A percentile compares a stretch with the other conserved stretches of the same genome.
Evolutionary conservation across 345 rosid species (phyloP).

Genomic region (Eucalyptus globulus): DNA sequence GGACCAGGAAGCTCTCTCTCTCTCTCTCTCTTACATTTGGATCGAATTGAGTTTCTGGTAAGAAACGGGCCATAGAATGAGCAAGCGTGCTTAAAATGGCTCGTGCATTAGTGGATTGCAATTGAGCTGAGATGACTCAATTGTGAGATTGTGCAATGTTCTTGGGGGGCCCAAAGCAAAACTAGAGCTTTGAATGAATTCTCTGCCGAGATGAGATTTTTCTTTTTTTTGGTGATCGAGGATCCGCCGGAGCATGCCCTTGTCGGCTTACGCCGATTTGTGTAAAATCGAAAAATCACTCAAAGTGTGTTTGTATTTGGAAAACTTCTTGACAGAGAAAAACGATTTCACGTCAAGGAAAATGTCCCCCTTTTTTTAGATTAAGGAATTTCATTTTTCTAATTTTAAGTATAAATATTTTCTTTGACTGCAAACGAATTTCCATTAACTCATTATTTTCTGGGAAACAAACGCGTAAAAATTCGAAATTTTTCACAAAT

Average conservation of each 20-base stretch:
- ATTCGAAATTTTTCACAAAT: not conserved
- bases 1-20: not conserved
- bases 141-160: not conserved
- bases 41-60: not conserved
- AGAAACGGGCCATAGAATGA: not conserved
- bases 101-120: not conserved
- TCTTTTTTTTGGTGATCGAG: no score
- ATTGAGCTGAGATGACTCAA: not conserved
- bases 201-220: not conserved
- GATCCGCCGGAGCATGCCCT: no score
- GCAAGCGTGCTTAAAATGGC: not conserved
- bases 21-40: no score
- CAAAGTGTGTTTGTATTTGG: not conserved
- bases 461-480: accelerated
- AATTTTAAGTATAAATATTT: not conserved
- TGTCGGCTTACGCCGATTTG: no score
- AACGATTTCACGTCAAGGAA: not conserved
- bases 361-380: not conserved
- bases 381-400: not conserved
- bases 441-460: not conserved
- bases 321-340: not conserved
- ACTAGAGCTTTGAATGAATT: not conserved
- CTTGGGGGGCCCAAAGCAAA: not conserved
- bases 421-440: not conserved
- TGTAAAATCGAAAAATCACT: not conserved